Percentiles rank a stretch among this genome's conserved stretches.
Evolutionary conservation across 163 green algal genomes (phyloP).

Genomic region (Prototheca wickerhamii): DNA sequence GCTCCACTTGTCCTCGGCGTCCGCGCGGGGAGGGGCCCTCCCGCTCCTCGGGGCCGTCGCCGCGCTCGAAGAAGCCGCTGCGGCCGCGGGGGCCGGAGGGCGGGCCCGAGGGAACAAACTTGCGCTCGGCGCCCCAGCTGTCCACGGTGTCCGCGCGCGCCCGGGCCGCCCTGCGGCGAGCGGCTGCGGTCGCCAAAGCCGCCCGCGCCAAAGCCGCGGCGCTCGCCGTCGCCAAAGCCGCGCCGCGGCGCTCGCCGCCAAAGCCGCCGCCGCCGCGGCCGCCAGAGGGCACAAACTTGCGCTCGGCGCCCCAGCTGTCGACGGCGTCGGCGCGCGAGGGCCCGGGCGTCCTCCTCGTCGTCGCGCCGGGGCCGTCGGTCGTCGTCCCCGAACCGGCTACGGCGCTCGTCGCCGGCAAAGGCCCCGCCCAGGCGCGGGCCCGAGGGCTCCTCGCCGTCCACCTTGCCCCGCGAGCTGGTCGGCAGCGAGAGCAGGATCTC

Average conservation of each 20-base stretch:
- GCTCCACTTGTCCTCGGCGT: not conserved
- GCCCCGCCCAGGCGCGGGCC: slow-evolving; percentile 5
- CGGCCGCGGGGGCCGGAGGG: too few relatives aligned
- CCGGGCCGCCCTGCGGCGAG: slow-evolving; percentile 15
- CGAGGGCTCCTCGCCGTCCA: slow-evolving; percentile 32
- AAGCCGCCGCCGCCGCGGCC: slow-evolving; percentile 9
- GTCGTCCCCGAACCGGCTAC: slow-evolving; percentile 21
- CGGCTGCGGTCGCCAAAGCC: slow-evolving; percentile 21
- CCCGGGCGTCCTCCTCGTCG: slow-evolving; percentile 22
- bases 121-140: slow-evolving; percentile 39
- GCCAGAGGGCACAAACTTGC: slow-evolving; percentile 37
- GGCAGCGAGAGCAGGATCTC: slow-evolving; percentile 45
- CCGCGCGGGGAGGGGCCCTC: too few relatives aligned
- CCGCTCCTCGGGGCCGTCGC: not conserved
- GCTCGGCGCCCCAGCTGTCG: slow-evolving; percentile 49
- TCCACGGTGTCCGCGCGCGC: slow-evolving; percentile 35
- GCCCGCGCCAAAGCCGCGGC: slow-evolving; percentile 17
- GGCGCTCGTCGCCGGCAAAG: slow-evolving; percentile 21
- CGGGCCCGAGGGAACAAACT: slow-evolving; percentile 30
- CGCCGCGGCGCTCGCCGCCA: slow-evolving; percentile 13
- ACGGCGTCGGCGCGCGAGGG: slow-evolving; percentile 34
- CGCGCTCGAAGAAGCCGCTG: not conserved
- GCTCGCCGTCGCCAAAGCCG: slow-evolving; percentile 24
- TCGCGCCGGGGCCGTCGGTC: slow-evolving; percentile 11
- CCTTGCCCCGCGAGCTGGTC: slow-evolving; percentile 36